Percentiles rank a stretch among this genome's conserved stretches.
phyloP scores from a whole-genome alignment of 257 asterid genomes.

The Lantana camara region DNA sequence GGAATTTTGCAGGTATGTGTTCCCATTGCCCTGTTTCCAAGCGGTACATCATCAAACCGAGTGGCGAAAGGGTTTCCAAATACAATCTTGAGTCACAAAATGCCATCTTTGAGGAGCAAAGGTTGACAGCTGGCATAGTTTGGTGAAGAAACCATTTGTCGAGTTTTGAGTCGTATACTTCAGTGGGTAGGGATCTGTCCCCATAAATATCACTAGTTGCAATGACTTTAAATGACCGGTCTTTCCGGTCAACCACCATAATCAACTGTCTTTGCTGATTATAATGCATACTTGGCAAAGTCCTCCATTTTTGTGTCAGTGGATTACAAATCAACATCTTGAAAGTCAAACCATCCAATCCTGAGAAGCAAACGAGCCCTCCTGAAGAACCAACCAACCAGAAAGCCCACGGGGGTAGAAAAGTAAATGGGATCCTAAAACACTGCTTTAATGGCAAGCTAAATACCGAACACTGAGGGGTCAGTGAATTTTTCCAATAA shows the following conservation, averaged over 20 bases:
- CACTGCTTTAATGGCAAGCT: constrained; percentile 96
- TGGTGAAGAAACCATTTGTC: constrained; percentile 86
- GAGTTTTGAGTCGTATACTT: constrained; percentile 84
- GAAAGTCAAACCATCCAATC: constrained; percentile 78
- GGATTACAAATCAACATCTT: constrained; percentile 90
- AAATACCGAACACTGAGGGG: constrained; percentile 90
- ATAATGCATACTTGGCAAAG: constrained; percentile 84
- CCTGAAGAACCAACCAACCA: constrained; percentile 99
- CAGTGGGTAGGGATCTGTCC: constrained; percentile 85
- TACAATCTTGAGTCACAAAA: constrained; percentile 89
- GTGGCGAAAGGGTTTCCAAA: constrained; percentile 91
- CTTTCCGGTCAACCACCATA: constrained; percentile 83
- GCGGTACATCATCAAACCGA: constrained; percentile 91
- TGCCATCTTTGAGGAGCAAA: constrained; percentile 98
- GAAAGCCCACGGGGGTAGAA: constrained; percentile 91
- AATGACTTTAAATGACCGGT: constrained; percentile 77
- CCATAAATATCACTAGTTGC: constrained; percentile 93
- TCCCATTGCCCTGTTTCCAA: constrained; percentile 93
- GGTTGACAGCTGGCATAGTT: constrained; percentile 94
- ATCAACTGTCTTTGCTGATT: constrained; percentile 94
- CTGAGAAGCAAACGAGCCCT: constrained; percentile 93
- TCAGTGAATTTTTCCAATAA: constrained; percentile 82
- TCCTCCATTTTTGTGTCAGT: constrained; percentile 84
- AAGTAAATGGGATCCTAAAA: constrained; percentile 89
- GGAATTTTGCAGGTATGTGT: constrained; percentile 95